phyloP scores from a whole-genome alignment of 345 rosid genomes.

The Cardamine chenopodiifolia region DNA sequence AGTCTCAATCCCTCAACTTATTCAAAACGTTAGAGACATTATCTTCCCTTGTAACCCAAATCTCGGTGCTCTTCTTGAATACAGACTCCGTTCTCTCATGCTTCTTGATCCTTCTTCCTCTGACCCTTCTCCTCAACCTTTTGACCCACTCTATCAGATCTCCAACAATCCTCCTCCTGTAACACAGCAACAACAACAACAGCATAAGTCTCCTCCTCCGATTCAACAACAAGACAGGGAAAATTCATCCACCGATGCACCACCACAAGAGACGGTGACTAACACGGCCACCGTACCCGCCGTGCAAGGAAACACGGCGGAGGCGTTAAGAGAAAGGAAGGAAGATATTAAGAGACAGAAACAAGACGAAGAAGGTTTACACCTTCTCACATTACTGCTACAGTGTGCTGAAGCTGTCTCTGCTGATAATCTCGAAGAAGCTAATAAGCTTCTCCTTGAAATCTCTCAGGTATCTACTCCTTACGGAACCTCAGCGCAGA shows the following conservation, averaged over 20 bases:
- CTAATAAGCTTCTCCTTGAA: conserved; percentile 86
- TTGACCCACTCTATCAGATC: conserved; percentile 35
- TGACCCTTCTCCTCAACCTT: conserved; percentile 42
- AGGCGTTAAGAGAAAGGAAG: conserved; percentile 56
- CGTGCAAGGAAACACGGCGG: conserved; percentile 35
- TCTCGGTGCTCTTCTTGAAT: conserved; percentile 82
- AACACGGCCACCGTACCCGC: conserved; percentile 20
- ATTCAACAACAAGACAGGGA: conserved; percentile 44
- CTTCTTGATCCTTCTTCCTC: conserved; percentile 51
- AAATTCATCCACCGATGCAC: conserved; percentile 50
- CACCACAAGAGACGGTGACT: conserved; percentile 44
- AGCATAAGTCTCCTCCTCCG: conserved; percentile 32
- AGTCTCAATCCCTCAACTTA: conserved; percentile 94
- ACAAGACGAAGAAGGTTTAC: conserved; percentile 89
- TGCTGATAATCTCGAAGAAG: conserved; percentile 81
- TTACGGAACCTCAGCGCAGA: conserved; percentile 91
- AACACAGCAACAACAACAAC: conserved; percentile 17
- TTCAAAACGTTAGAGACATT: conserved; percentile 92
- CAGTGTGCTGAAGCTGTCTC: conserved; percentile 99
- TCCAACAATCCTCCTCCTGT: conserved; percentile 36
- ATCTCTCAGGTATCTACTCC: conserved; percentile 92
- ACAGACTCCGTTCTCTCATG: conserved; percentile 70
- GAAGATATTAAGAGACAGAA: conserved; percentile 80
- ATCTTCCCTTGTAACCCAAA: conserved; percentile 93
- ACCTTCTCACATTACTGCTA: conserved; percentile 83